Evolutionary conservation across 2,329 filamentous ascomycete genomes (phyloP).

Genomic region (Pseudogymnoascus sp.): DNA sequence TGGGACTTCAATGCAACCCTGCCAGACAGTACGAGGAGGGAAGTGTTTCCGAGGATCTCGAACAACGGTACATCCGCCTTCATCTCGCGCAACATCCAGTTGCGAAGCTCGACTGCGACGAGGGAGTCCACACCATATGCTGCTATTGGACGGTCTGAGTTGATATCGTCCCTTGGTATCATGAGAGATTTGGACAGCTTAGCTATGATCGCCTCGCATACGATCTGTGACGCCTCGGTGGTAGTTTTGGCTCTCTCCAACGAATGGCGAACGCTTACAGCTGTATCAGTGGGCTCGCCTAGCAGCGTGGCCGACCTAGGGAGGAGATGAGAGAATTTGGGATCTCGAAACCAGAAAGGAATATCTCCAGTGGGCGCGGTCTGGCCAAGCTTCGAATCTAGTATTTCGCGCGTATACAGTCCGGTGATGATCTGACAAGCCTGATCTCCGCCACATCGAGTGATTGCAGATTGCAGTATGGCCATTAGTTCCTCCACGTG

Average conservation of each 20-base stretch:
- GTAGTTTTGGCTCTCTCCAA: neutral
- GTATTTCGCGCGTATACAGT: neutral
- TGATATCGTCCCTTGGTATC: neutral
- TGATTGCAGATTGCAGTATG: conserved; percentile 19
- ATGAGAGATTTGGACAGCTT: neutral
- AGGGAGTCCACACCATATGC: conserved; percentile 16
- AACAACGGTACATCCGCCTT: neutral
- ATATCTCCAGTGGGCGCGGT: conserved; percentile 15
- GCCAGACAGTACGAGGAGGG: no score
- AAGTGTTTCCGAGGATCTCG: neutral
- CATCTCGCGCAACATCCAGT: conserved; percentile 13
- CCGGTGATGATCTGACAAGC: neutral
- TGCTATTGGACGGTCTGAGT: neutral
- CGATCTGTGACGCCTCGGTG: neutral
- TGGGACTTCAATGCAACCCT: no score
- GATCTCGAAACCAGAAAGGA: conserved; percentile 15
- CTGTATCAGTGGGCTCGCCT: neutral
- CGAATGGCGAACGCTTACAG: conserved; percentile 4
- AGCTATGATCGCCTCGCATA: neutral
- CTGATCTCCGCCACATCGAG: conserved; percentile 15
- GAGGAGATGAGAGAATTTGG: neutral
- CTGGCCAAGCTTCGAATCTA: neutral
- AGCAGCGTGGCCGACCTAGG: conserved; percentile 8
- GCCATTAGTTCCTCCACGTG: conserved; percentile 20
- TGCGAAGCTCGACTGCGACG: conserved; percentile 15